Evolutionary conservation across 1,284 basidiomycete species (phyloP).

Genomic region (Fistulinella cinereoalba): DNA sequence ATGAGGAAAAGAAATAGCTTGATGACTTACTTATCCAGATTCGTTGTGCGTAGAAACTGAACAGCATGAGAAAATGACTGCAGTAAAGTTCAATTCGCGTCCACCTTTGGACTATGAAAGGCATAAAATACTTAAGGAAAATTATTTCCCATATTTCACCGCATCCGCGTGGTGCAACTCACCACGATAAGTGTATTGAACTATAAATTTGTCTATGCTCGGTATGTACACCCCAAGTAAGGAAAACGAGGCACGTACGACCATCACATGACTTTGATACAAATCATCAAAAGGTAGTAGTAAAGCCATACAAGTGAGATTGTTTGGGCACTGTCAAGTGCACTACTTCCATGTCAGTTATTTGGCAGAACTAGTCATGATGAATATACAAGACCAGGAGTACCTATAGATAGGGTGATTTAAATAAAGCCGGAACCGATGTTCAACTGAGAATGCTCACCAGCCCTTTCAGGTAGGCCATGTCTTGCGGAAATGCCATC

Average conservation of each 20-base stretch:
- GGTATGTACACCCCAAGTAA: neutral
- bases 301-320: neutral
- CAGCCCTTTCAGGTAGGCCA: constrained; percentile 1
- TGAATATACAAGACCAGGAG: constrained; percentile 8
- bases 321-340: constrained; percentile 13
- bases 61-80: neutral
- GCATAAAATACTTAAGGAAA: constrained; percentile 11
- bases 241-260: constrained; percentile 3
- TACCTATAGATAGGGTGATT: constrained; percentile 7
- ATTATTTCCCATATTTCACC: neutral
- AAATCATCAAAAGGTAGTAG: constrained; percentile 6
- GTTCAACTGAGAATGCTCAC: constrained; percentile 4
- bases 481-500: constrained; percentile 17
- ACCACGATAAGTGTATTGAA: neutral
- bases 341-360: constrained; percentile 9
- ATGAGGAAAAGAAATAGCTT: neutral
- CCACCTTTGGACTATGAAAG: constrained; percentile 21
- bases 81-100: neutral
- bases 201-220: constrained; percentile 1
- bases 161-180: no score
- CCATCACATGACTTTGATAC: no score
- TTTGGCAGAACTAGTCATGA: neutral
- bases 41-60: constrained; percentile 27
- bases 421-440: neutral
- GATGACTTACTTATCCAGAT: constrained; percentile 27